A percentile compares a stretch with the other conserved stretches of the same genome.
Conservation (phyloP, 2,329 filamentous ascomycete genomes). For the Fonsecaea pedrosoi region DNA sequence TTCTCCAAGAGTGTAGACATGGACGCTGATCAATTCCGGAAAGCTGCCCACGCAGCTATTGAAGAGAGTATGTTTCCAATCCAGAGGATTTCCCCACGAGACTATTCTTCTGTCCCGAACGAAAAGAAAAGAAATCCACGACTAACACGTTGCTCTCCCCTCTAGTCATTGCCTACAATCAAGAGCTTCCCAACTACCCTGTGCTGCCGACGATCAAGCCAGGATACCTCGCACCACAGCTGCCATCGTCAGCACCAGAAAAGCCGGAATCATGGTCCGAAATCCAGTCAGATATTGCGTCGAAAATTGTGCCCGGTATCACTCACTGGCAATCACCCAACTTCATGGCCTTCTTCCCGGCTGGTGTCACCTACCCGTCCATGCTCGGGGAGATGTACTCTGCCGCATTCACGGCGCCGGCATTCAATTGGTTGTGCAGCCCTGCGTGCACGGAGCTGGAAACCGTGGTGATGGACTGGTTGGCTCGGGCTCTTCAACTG, state of each 20-base stretch:
- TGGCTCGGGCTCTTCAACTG: slow-evolving; percentile 75
- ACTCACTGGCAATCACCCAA: slow-evolving; percentile 95
- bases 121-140: background rate
- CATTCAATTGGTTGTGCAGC: slow-evolving; percentile 97
- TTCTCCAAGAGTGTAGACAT: slow-evolving; percentile 55
- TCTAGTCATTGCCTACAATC: slow-evolving; percentile 82
- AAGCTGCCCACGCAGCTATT: slow-evolving; percentile 77
- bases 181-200: slow-evolving; percentile 70
- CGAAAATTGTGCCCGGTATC: slow-evolving; percentile 86
- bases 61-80: slow-evolving; percentile 72
- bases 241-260: slow-evolving; percentile 72
- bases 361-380: slow-evolving; percentile 77
- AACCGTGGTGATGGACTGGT: slow-evolving; percentile 91
- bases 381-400: slow-evolving; percentile 94
- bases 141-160: slow-evolving; percentile 28
- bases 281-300: slow-evolving; percentile 83
- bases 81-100: no score
- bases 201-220: slow-evolving; percentile 81
- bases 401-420: slow-evolving; percentile 83
- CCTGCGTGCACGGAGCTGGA: slow-evolving; percentile 93
- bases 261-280: slow-evolving; percentile 73
- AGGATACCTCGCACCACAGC: slow-evolving; percentile 81
- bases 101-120: background rate
- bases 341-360: slow-evolving; percentile 96
- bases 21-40: slow-evolving; percentile 79